Base-by-base conservation (phyloP, 495 filamentous ascomycete genomes). In the Podospora appendiculata region DNA sequence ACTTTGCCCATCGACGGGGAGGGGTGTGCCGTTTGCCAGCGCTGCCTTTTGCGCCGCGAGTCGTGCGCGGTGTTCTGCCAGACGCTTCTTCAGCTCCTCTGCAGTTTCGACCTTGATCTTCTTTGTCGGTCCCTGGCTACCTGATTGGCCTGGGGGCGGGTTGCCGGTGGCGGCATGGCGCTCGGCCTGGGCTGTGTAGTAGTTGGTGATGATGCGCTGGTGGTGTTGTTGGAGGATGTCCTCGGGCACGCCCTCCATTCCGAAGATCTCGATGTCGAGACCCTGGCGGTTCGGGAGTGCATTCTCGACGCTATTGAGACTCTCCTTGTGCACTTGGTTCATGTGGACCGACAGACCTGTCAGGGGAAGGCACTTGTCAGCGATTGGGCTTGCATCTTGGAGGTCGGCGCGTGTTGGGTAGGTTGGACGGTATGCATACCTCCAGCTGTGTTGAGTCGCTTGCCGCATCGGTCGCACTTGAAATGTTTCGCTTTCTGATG, bases 401-500 rank as follows among this genome's bases (percentile, higher is more conserved):
- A 11, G 19, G 25, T 25, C 7, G 3, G 18, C 16, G 38, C 18
- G 19, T 16, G 47, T 35, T 41, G 32, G 41, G 32, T n/a, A 54
- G 16, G 8, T 39, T 42, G 5, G 14, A 52, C 16, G 16, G 18
- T 19, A 13, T 7, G 68, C 81, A 65, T 67, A 90, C 93, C 93
- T 75, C 94, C 94, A 47, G 92, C 93, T 2, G 93, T 98, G 62
- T 96, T 96, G 36, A 98, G 68, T 57, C 91, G 78, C 53, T 93
- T 82, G 18, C 80, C 80, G 64, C 93, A 98, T 73, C 84, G 72
- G 55, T 95, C 89, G 70, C 93, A 98, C 65, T 94, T 95, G 80
- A 94, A 97, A 68, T 98, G 93, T 71, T 96, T 97, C 17, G 93
- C 91, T 67, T 95, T 96, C 64, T 97, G 94, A 71, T 98, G 93